phyloP scores from a whole-genome alignment of 176 grass and related monocot species.

The Ensete glaucum region DNA sequence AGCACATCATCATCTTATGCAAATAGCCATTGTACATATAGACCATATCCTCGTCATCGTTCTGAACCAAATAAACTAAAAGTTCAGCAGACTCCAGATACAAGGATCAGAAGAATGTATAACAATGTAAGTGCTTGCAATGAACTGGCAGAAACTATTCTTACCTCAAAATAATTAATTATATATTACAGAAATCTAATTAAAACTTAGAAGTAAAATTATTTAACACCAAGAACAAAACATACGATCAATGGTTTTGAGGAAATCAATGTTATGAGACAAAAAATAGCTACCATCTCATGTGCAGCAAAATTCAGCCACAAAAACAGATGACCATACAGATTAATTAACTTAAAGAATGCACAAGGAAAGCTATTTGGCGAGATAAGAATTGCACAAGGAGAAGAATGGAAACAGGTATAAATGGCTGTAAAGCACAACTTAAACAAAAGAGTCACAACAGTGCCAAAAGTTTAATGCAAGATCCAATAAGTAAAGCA shows the following conservation, averaged over 20 bases:
- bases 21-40: slow-evolving; percentile 91
- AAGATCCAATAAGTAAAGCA: neutral
- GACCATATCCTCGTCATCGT: slow-evolving; percentile 85
- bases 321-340: neutral
- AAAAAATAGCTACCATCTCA: neutral
- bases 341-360: no score
- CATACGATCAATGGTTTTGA: neutral
- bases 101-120: neutral
- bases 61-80: slow-evolving; percentile 37
- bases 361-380: no score
- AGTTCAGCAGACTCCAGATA: neutral
- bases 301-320: neutral
- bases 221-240: neutral
- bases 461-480: neutral
- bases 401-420: neutral
- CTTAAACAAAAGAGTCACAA: neutral
- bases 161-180: neutral
- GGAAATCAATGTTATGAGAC: neutral
- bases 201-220: neutral
- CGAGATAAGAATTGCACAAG: neutral
- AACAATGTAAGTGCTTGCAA: neutral
- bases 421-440: neutral
- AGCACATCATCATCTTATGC: slow-evolving; percentile 97
- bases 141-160: neutral
- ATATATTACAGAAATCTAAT: neutral